Conservation (phyloP, 1,284 basidiomycete genomes). For the Marasmius oreades region DNA sequence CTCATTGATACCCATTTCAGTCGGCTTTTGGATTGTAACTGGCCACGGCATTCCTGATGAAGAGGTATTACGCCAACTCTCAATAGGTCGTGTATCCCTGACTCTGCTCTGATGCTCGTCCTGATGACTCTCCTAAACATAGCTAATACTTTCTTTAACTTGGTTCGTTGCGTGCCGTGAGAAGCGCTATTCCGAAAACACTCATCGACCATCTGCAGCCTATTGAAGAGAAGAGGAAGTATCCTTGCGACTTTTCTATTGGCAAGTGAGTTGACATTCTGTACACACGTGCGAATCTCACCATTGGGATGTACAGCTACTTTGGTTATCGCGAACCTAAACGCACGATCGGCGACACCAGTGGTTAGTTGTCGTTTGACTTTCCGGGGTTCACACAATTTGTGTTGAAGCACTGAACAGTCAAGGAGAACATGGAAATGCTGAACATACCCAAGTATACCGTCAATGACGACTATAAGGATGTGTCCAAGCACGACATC, state of each 20-base stretch:
- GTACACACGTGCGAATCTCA: neutral
- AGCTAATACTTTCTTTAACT: constrained; percentile 24
- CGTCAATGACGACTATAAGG: constrained; percentile 12
- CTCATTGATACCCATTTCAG: too few relatives aligned
- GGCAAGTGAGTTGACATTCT: constrained; percentile 20
- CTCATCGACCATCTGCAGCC: constrained; percentile 11
- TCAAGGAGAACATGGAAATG: constrained; percentile 27
- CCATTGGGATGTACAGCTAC: constrained; percentile 14
- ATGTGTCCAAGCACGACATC: constrained; percentile 19
- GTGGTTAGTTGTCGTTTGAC: neutral
- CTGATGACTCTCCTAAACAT: neutral
- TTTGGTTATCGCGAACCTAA: constrained; percentile 25
- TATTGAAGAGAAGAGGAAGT: constrained; percentile 23
- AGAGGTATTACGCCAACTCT: constrained; percentile 20
- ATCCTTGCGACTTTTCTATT: constrained; percentile 19
- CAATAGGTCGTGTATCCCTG: constrained; percentile 12
- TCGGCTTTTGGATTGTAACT: constrained; percentile 26
- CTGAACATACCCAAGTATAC: constrained; percentile 25
- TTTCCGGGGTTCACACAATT: neutral
- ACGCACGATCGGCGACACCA: constrained; percentile 19
- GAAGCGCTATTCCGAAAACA: neutral
- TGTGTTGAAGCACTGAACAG: neutral
- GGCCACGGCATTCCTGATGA: constrained; percentile 23
- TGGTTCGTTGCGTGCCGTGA: neutral
- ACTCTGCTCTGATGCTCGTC: neutral